Conservation (phyloP, 1,284 basidiomycete species). For the Ceratobasidium sp. region DNA sequence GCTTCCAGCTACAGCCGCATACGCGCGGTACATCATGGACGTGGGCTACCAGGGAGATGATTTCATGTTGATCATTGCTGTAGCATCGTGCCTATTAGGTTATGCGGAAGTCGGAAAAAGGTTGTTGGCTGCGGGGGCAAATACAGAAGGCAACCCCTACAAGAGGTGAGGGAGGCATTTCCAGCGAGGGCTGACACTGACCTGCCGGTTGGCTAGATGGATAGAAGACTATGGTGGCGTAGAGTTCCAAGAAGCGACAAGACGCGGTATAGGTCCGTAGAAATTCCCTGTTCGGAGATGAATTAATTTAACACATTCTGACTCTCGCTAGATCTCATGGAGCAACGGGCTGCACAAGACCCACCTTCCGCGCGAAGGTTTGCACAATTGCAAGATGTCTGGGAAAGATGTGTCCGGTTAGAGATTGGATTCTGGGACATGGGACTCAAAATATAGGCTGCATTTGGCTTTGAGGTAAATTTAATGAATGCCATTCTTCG, state of each 20-base stretch:
- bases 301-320: neutral
- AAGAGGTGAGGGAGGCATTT: slow-evolving; percentile 45
- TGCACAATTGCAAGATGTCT: slow-evolving; percentile 72
- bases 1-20: slow-evolving; percentile 74
- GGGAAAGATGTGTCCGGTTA: slow-evolving; percentile 76
- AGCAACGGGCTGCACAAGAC: slow-evolving; percentile 64
- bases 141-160: slow-evolving; percentile 72
- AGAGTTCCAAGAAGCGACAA: slow-evolving; percentile 60
- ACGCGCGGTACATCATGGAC: slow-evolving; percentile 85
- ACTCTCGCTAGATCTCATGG: slow-evolving; percentile 60
- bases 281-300: neutral
- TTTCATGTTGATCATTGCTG: slow-evolving; percentile 75
- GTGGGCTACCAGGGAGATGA: slow-evolving; percentile 74
- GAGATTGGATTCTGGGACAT: slow-evolving; percentile 93
- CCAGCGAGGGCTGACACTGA: neutral
- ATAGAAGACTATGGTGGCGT: slow-evolving; percentile 80
- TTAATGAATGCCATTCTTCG: no score
- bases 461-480: neutral
- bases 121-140: slow-evolving; percentile 61
- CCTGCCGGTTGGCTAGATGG: slow-evolving; percentile 58
- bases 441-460: slow-evolving; percentile 48
- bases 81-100: slow-evolving; percentile 85
- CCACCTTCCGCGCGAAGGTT: slow-evolving; percentile 69
- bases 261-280: slow-evolving; percentile 67
- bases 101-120: slow-evolving; percentile 94